Evolutionary conservation across 805 yeast species (phyloP), one percentile per base, ranked within the genome.

Genomic region (Metschnikowia shivogae): DNA sequence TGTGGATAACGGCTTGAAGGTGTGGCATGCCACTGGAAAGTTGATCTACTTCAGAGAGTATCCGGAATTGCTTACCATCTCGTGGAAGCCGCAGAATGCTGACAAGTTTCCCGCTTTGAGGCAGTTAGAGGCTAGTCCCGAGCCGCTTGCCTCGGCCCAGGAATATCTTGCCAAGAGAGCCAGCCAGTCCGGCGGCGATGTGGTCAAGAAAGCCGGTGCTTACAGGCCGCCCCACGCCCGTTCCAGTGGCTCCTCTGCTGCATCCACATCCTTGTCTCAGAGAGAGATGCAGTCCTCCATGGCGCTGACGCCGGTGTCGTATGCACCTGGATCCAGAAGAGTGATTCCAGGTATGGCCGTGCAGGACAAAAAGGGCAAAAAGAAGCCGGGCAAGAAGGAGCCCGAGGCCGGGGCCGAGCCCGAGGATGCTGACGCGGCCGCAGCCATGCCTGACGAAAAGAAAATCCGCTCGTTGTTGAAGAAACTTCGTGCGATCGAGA

Each of bases 161-260:
- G 86, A 80, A 46, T 80, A 70, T 56, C 56, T 75, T 53, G 72
- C 71, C 30, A 73, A 73, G 54, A 65, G 62, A 47, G 66, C 66
- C 39, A 65, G 65, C 13, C 57, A 58, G 34, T 56, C 61, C 33
- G 58, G 67, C 8, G 61, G 65, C 6, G 53, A 60, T 33, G 61
- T 65, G 13, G 64, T 71, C 14, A 62, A 76, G 44, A 83, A 90
- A 43, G 76, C 80, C 28, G 96, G 97, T 43, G 98, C 97, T 34
- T 93, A 93, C 64, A 81, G 95, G 64, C 99, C 99, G 20, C 99
- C 99, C 2, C 97, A 89, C 65, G 96, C 97, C 9, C 78, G 96
- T 64, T 73, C 61, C 44, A 52, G 62, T 20, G 64, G 66, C 17
- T 57, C 53, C 6, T 46, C 67, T 3, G 58, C 69, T 4, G 58